Percentiles rank a stretch among this genome's conserved stretches.
These are phyloP conservation scores for Osmozyma mogii DNA, from an alignment of 805 yeast species.

Conservation along the genomic window DNA sequence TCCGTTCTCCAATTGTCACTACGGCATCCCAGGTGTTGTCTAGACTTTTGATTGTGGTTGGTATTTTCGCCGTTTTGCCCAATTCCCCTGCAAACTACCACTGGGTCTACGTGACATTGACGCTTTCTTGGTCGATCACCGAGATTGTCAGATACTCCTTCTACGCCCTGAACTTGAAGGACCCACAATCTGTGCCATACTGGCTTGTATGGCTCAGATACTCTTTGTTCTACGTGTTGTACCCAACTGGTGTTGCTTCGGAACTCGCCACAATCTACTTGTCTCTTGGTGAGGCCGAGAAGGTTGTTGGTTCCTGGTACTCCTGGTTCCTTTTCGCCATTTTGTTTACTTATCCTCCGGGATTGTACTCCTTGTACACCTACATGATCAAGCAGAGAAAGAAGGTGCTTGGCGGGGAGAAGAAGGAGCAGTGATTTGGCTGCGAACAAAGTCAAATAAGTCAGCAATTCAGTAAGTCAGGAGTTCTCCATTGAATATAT, in stretches of 20 bases:
- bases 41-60: slow-evolving; percentile 73
- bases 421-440: no score
- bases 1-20: slow-evolving; percentile 77
- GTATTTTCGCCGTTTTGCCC: slow-evolving; percentile 73
- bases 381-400: slow-evolving; percentile 87
- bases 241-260: slow-evolving; percentile 88
- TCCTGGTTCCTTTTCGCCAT: slow-evolving; percentile 47
- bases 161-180: slow-evolving; percentile 62
- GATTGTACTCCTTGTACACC: slow-evolving; percentile 73
- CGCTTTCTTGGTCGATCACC: slow-evolving; percentile 88
- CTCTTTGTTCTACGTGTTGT: slow-evolving; percentile 71
- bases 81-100: slow-evolving; percentile 52
- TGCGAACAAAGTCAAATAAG: no score
- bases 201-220: slow-evolving; percentile 69
- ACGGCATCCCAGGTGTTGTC: slow-evolving; percentile 85
- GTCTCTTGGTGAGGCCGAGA: slow-evolving; percentile 64
- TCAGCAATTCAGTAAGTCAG: no score
- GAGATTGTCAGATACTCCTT: slow-evolving; percentile 85
- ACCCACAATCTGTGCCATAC: slow-evolving; percentile 46
- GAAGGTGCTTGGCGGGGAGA: slow-evolving; percentile 49
- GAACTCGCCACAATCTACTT: slow-evolving; percentile 66
- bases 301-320: slow-evolving; percentile 41
- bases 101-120: slow-evolving; percentile 59
- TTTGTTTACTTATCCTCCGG: slow-evolving; percentile 72
- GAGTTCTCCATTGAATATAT: no score